A percentile compares a stretch with the other conserved stretches of the same genome.
These are phyloP conservation scores for Euphorbia lathyris DNA, from an alignment of 345 rosid species.

Conservation along the genomic window DNA sequence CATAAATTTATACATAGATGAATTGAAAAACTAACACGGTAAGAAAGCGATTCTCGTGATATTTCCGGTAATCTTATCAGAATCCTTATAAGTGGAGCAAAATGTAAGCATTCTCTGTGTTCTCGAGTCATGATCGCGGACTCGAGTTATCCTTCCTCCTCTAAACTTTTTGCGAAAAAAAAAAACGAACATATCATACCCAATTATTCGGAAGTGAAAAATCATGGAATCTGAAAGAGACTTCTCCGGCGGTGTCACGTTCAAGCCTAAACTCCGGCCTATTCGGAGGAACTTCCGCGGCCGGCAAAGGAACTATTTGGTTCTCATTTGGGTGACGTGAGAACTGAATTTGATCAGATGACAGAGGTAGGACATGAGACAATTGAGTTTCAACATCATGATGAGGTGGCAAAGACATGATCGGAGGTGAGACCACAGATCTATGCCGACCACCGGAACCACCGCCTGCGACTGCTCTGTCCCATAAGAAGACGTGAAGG, in stretches of 20 bases:
- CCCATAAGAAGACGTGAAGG: constrained; percentile 73
- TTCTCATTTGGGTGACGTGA: constrained; percentile 52
- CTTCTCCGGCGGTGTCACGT: constrained; percentile 72
- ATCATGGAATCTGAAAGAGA: constrained; percentile 78
- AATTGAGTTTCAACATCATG: too few species aligned
- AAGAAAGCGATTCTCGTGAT: too few species aligned
- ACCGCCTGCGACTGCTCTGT: constrained; percentile 28
- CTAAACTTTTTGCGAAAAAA: too few species aligned
- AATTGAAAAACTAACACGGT: too few species aligned
- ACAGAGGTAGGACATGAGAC: too few species aligned
- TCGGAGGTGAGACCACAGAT: constrained; percentile 27
- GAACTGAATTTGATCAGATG: constrained; percentile 30
- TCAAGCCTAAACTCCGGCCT: constrained; percentile 33
- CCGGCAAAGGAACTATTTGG: constrained; percentile 58
- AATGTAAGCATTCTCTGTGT: too few species aligned
- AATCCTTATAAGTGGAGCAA: too few species aligned
- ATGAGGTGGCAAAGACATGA: constrained; percentile 28
- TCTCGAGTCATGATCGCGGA: too few species aligned
- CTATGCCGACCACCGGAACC: constrained; percentile 27
- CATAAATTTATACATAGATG: too few species aligned
- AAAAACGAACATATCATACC: too few species aligned
- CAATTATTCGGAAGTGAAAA: constrained; percentile 63
- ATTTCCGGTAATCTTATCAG: too few species aligned
- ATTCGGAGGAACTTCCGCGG: constrained; percentile 31
- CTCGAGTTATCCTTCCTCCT: too few species aligned